Percentiles rank a stretch among this genome's conserved stretches.
Evolutionary conservation across 192 early-diverging fungal genomes (phyloP).

Genomic region (Entomortierella lignicola): DNA sequence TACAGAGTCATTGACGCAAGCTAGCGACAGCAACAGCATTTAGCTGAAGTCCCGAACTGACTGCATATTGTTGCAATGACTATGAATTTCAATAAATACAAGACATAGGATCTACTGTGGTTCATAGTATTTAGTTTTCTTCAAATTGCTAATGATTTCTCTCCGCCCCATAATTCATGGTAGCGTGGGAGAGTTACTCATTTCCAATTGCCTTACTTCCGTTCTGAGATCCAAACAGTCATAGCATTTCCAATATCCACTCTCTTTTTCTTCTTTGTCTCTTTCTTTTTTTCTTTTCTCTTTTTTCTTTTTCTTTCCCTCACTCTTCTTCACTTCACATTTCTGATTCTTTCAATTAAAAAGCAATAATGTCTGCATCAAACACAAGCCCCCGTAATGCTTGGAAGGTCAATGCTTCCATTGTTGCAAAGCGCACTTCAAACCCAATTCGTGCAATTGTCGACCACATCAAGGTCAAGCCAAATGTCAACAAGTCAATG

Average conservation of each 20-base stretch:
- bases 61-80: no score
- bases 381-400: slow-evolving; percentile 27
- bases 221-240: no score
- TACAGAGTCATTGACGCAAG: no score
- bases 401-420: slow-evolving; percentile 71
- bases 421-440: slow-evolving; percentile 76
- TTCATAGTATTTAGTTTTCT: no score
- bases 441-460: slow-evolving; percentile 92
- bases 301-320: neutral
- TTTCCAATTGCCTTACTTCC: slow-evolving; percentile 3
- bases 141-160: no score
- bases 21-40: no score
- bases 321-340: neutral
- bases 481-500: slow-evolving; percentile 67
- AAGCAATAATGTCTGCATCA: slow-evolving; percentile 31
- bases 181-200: neutral
- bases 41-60: no score
- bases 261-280: neutral
- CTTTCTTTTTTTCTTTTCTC: neutral
- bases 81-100: no score
- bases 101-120: no score
- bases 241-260: no score
- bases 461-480: slow-evolving; percentile 78
- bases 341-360: neutral
- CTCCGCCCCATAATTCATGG: no score